phyloP scores from a whole-genome alignment of 1,139 yeast genomes.

The Zygosaccharomyces pseudobailii region DNA sequence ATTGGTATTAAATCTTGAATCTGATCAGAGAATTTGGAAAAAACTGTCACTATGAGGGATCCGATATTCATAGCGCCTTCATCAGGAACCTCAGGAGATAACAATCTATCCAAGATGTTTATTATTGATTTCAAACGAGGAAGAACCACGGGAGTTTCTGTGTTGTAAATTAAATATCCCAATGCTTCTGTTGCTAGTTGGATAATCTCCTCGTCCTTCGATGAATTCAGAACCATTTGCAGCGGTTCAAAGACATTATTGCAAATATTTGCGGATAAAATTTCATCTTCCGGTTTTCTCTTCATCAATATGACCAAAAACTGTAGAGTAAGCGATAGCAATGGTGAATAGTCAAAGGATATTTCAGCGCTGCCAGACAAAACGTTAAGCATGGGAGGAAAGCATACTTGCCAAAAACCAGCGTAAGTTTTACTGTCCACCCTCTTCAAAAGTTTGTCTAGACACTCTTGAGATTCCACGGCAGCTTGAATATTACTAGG shows the following conservation, averaged over 20 bases:
- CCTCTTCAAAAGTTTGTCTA: slow-evolving; percentile 52
- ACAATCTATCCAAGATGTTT: slow-evolving; percentile 59
- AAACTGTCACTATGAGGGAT: slow-evolving; percentile 57
- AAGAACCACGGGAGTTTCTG: slow-evolving; percentile 43
- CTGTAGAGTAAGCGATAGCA: slow-evolving; percentile 63
- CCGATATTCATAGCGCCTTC: slow-evolving; percentile 77
- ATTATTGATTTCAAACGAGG: slow-evolving; percentile 50
- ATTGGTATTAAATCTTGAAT: slow-evolving; percentile 49
- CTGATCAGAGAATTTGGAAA: slow-evolving; percentile 51
- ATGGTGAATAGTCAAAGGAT: slow-evolving; percentile 44
- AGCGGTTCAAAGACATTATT: slow-evolving; percentile 44
- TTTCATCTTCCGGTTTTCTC: slow-evolving; percentile 26
- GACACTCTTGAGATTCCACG: slow-evolving; percentile 55
- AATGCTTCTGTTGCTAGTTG: slow-evolving; percentile 77
- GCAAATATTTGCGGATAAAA: slow-evolving; percentile 41
- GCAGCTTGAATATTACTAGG: slow-evolving; percentile 68
- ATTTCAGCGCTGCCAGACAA: slow-evolving; percentile 22
- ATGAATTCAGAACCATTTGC: slow-evolving; percentile 47
- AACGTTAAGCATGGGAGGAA: slow-evolving; percentile 30
- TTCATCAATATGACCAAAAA: slow-evolving; percentile 44
- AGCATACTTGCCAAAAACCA: slow-evolving; percentile 31
- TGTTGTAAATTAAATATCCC: slow-evolving; percentile 53
- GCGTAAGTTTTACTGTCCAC: slow-evolving; percentile 45
- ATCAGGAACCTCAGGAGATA: slow-evolving; percentile 70
- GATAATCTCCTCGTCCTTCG: slow-evolving; percentile 73